A percentile compares a stretch with the other conserved stretches of the same genome.
These are phyloP conservation scores for Lasiosphaeria hispida DNA, from an alignment of 495 filamentous ascomycete species.

Conservation along the genomic window DNA sequence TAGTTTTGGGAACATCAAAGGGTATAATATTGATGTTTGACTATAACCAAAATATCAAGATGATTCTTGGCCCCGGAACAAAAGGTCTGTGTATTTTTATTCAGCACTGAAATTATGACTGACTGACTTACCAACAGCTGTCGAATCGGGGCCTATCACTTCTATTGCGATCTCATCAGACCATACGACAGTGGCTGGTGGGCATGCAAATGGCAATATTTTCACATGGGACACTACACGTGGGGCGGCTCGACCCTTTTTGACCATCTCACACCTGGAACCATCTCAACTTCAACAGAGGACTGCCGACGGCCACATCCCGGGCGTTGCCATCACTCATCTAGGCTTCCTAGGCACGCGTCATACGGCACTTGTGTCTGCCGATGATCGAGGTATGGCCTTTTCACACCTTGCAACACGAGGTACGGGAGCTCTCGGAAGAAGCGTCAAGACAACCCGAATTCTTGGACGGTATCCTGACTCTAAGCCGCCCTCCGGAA, in stretches of 20 bases:
- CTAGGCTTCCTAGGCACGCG: slow-evolving; percentile 92
- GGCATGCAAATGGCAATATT: slow-evolving; percentile 86
- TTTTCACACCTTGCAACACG: slow-evolving; percentile 95
- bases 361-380: slow-evolving; percentile 96
- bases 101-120: background rate
- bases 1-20: slow-evolving; percentile 89
- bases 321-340: slow-evolving; percentile 75
- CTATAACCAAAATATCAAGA: slow-evolving; percentile 90
- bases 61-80: slow-evolving; percentile 90
- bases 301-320: slow-evolving; percentile 75
- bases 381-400: slow-evolving; percentile 92
- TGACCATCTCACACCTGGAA: slow-evolving; percentile 78
- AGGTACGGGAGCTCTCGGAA: slow-evolving; percentile 79
- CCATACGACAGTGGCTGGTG: slow-evolving; percentile 83
- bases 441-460: slow-evolving; percentile 83
- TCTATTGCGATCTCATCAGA: slow-evolving; percentile 90
- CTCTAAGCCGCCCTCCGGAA: slow-evolving; percentile 49
- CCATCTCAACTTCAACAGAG: slow-evolving; percentile 60
- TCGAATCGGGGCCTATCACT: slow-evolving; percentile 86
- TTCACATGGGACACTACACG: slow-evolving; percentile 94
- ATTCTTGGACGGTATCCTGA: slow-evolving; percentile 90
- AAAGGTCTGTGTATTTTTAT: slow-evolving; percentile 64
- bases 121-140: slow-evolving; percentile 49
- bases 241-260: slow-evolving; percentile 72
- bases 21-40: slow-evolving; percentile 94